Evolutionary conservation across 371 early-diverging fungal genomes (phyloP).

Genomic region (Mucor lusitanicus): DNA sequence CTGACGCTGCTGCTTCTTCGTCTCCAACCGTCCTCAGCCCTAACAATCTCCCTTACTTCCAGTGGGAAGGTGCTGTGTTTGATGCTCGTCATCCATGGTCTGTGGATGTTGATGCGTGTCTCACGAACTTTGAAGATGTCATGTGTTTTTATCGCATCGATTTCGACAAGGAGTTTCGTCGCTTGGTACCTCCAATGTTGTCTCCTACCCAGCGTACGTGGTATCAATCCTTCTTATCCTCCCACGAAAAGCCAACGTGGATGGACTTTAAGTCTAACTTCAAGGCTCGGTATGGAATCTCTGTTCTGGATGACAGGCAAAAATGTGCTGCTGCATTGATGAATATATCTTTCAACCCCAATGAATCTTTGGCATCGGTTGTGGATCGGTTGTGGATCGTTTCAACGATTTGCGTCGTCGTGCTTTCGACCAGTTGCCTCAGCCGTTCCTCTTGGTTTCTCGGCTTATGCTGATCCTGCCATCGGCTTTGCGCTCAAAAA

Average conservation of each 20-base stretch:
- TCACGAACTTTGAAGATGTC: constrained; percentile 7
- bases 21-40: no score
- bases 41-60: constrained; percentile 3
- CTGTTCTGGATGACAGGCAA: background rate
- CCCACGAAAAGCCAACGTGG: background rate
- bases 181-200: constrained; percentile 5
- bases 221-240: background rate
- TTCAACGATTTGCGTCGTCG: constrained; percentile 10
- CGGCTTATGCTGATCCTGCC: background rate
- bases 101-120: background rate
- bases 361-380: constrained; percentile 3
- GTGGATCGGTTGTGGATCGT: constrained; percentile 5
- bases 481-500: background rate
- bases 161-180: background rate
- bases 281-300: background rate
- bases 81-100: background rate
- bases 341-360: background rate
- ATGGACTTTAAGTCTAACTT: background rate
- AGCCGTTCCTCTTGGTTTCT: background rate
- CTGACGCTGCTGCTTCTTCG: no score
- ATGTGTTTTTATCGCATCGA: constrained; percentile 1
- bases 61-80: constrained; percentile 8
- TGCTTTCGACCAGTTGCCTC: background rate
- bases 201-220: constrained; percentile 1
- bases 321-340: background rate